Base-by-base conservation (phyloP, 768 basidiomycete genomes). In the Termitomyces sp. region DNA sequence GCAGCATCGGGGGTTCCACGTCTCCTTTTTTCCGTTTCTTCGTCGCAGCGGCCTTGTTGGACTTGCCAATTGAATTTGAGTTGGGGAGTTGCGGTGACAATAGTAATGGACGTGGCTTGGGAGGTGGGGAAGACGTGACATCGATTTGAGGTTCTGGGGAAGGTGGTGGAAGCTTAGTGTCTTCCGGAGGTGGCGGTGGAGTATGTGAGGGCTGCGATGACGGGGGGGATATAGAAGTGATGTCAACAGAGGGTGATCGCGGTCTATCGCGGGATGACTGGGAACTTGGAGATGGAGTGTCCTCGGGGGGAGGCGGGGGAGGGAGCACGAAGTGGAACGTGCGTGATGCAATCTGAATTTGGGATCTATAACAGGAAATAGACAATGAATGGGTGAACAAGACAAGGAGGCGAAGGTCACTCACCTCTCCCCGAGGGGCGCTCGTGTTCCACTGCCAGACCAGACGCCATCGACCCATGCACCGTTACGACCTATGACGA, bases 381-480 rank as follows among this genome's bases (percentile, higher is more conserved):
- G 47, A 51, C 49, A 40, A 48, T 59, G 40, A 58, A 34, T 51
- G 47, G 42, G 33, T 61, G 57, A 56, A 43, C 1, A 6, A 27
- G 34, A 30, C 51, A 20, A 27, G 2, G 50, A 34, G 32, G 57
- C 24, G 57, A 26, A 6, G 9, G 13, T 14, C 9, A 34, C 16
- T 52, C 58, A 94, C 96, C 92, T 82, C 70, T 94, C 92, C 37
- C 87, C 79, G 22, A 99, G 76, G 32, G 90, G 83, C n/a, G 94
- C 89, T 59, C 87, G 84, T 59, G 89, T 88, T 16, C 95, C 93
- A 62, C 91, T 88, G 12, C 89, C 90, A 49, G 87, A 87, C 91
- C 95, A 99, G n/a, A 91, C 86, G 32, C 95, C 95, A 63, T 98
- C 95, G 5, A 99, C 94, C 90, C 95, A 98, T 18, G 95, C 95